Evolutionary conservation across 805 yeast species (phyloP), one percentile per base, ranked within the genome.

Genomic region (Ogataea corticis): DNA sequence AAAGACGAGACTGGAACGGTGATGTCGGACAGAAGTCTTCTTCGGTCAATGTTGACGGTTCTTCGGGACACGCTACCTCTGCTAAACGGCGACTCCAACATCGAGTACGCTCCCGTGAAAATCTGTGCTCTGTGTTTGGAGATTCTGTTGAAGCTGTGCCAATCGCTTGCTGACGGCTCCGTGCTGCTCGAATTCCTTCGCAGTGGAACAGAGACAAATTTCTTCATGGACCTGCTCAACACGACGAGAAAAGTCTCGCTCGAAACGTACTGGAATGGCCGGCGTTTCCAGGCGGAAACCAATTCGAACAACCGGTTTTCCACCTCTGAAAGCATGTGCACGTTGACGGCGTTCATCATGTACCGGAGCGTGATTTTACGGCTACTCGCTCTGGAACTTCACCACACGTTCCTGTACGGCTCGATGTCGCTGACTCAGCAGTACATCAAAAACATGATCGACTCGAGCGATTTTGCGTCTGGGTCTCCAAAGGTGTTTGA

Each of bases 381-480:
- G 51, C 80, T 82, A 54, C 65, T 88, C 48, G 77, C 91, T 14
- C 65, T 85, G 43, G 95, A 89, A 52, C 70, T 92, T n/a, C 90
- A 85, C 58, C 74, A 74, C 44, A 69, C 79, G 12, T 69, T 76
- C 0, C 44, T 56, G 36, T 49, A 66, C 52, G 73, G 79, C 7
- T 70, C 84, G 7, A 56, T 80, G 31, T 67, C 85, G 21, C 66
- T 80, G 53, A 71, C 78, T 46, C 68, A 75, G 34, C 66, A 70
- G 18, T 84, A 85, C 52, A 69, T 83, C 19, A 69, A 75, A 4
- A 56, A 71, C 3, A 66, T 90, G 16, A 79, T 83, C 33, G 75
- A 75, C 49, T 71, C 71, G 10, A 66, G 70, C 31, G 75, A 76
- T 14, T 73, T 71, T 48, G 68, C 77, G 19, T 66, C 76, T 46